phyloP scores from a whole-genome alignment of 768 basidiomycete genomes.

The Rhizopogon vinicolor region DNA sequence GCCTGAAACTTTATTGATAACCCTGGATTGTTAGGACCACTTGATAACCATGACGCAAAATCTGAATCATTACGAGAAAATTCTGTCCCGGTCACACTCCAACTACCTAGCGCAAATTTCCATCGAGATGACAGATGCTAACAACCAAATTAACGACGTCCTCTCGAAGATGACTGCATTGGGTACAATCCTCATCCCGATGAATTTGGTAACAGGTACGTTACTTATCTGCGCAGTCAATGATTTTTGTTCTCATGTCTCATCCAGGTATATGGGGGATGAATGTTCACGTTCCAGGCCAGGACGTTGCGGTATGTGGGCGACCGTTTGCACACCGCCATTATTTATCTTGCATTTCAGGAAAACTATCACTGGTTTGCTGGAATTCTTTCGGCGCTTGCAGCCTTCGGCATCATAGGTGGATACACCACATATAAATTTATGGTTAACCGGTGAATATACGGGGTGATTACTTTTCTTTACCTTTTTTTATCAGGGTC shows the following conservation, averaged over 20 bases:
- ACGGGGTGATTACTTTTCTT: background rate
- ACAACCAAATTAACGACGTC: constrained; percentile 99
- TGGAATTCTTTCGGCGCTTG: constrained; percentile 77
- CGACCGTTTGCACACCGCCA: background rate
- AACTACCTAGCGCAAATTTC: constrained; percentile 99
- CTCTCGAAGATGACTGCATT: constrained; percentile 95
- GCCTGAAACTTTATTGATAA: background rate
- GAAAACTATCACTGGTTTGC: constrained; percentile 78
- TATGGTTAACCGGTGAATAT: constrained; percentile 45
- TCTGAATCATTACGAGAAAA: constrained; percentile 99
- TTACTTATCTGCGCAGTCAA: background rate
- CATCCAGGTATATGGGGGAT: constrained; percentile 86
- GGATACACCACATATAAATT: constrained; percentile 77
- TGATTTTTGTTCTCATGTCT: background rate
- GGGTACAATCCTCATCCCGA: constrained; percentile 95
- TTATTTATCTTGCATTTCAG: background rate
- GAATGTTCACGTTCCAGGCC: constrained; percentile 96
- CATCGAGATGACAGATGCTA: constrained; percentile 99
- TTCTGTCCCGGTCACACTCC: constrained; percentile 95
- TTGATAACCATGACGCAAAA: constrained; percentile 99
- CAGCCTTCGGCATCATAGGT: constrained; percentile 77
- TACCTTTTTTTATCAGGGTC: background rate
- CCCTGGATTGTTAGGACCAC: constrained; percentile 60
- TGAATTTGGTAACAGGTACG: constrained; percentile 92
- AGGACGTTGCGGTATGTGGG: constrained; percentile 45